Base-by-base conservation (phyloP, 2,329 filamentous ascomycete genomes). In the Metarhizium brunneum region DNA sequence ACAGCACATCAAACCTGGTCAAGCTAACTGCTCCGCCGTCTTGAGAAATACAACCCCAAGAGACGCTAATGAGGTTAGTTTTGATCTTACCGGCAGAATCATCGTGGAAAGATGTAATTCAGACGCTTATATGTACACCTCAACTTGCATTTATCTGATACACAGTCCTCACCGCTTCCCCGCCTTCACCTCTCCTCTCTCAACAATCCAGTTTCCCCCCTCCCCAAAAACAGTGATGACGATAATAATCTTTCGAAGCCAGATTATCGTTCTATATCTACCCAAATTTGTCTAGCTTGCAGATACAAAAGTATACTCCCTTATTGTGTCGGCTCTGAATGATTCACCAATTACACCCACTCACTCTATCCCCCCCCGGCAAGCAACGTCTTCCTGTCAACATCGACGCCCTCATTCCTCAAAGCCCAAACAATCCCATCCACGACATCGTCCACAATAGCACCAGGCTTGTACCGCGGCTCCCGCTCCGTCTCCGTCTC, bases 391-490 rank as follows among this genome's bases (percentile, higher is more conserved):
- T 48, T 16, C 25, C 45, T 48, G 18, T 48, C 25, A 30, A 48
- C 14, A 59, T 70, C 69, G 63, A 75, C 55, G 1, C 75, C 75
- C 64, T 83, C 79, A 53, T 73, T 75, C 69, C 82, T 75, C 65
- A 94, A 70, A 4, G 86, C 90, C 86, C 87, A 95, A 58, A 83
- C 75, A 4, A 95, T 88, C 11, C 88, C 91, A 60, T 84, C 83
- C 63, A 82, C 78, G 3, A 95, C 91, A 71, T 92, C 84, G 42
- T 88, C 80, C 25, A 87, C 84, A 58, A 90, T 83, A 30, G 78
- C 79, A 52, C 76, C 79, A 7, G 89, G 89, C 62, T 73, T 73
- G 67, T 82, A 79, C 20, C 76, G 76, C 14, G 88, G 87, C 60
- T 69, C 68, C 16, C 65, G 71, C 45, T 74, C 68, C 47, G 69